phyloP scores from a whole-genome alignment of 805 yeast species.

The Suhomyces pyralidae region DNA sequence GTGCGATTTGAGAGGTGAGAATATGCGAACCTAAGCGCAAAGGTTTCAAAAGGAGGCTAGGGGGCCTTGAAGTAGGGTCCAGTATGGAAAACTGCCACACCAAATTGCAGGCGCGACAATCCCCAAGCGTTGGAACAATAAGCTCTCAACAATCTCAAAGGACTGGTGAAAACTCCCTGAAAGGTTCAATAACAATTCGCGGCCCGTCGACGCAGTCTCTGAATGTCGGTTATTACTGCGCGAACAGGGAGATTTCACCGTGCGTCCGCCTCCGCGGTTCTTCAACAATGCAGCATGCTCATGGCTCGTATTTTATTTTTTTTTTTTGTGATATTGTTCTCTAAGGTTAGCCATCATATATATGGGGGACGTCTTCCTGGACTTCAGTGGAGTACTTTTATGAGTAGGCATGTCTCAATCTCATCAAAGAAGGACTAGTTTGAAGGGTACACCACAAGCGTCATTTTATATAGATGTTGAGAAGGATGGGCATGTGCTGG shows the following conservation, averaged over 20 bases:
- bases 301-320: not conserved
- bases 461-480: conserved; percentile 10
- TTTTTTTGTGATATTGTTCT: not conserved
- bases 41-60: not conserved
- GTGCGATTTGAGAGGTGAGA: not conserved
- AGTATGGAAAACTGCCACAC: not conserved
- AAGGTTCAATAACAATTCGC: not conserved
- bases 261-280: not conserved
- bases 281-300: not conserved
- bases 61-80: not conserved
- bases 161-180: not conserved
- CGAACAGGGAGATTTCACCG: not conserved
- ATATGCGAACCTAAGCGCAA: not conserved
- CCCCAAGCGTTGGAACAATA: not conserved
- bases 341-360: not conserved
- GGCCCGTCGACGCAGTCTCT: not conserved
- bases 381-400: not conserved
- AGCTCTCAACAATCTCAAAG: not conserved
- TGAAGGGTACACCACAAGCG: conserved; percentile 4
- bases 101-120: not conserved
- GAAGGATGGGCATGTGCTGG: conserved; percentile 2
- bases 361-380: not conserved
- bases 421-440: conserved; percentile 7
- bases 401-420: conserved; percentile 2
- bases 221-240: not conserved